Evolutionary conservation across 2,329 filamentous ascomycete species (phyloP).

Genomic region (Sodiomyces alkalinus): DNA sequence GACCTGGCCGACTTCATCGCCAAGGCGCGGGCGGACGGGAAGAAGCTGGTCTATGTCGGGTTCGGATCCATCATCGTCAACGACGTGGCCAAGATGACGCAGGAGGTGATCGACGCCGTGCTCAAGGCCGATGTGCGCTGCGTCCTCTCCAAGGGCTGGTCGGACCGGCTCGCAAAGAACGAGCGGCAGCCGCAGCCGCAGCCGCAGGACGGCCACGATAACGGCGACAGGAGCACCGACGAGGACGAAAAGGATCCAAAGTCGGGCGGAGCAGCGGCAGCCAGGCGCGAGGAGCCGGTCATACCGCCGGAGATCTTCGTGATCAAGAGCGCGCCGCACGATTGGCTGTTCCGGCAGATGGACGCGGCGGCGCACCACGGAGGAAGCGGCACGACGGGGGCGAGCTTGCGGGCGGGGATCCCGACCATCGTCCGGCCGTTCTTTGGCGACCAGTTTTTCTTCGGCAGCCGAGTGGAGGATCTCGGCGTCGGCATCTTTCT

Average conservation of each 20-base stretch:
- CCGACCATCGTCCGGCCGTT: slow-evolving; percentile 94
- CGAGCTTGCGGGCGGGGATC: slow-evolving; percentile 76
- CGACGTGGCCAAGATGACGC: slow-evolving; percentile 75
- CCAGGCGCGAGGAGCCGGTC: slow-evolving; percentile 46
- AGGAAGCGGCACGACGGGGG: slow-evolving; percentile 86
- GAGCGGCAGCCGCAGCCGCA: no score
- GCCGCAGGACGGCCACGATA: slow-evolving; percentile 30
- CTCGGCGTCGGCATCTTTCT: slow-evolving; percentile 83
- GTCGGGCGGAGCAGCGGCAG: slow-evolving; percentile 19
- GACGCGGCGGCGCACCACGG: slow-evolving; percentile 93
- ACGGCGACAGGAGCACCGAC: no score
- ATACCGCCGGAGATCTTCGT: slow-evolving; percentile 68
- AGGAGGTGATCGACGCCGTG: slow-evolving; percentile 86
- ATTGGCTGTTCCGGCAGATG: slow-evolving; percentile 90
- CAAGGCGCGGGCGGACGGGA: slow-evolving; percentile 64
- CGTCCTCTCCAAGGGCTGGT: slow-evolving; percentile 94
- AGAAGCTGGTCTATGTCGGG: slow-evolving; percentile 92
- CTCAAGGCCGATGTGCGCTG: slow-evolving; percentile 84
- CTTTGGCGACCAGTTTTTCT: slow-evolving; percentile 97
- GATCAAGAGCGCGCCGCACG: slow-evolving; percentile 84
- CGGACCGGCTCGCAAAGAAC: slow-evolving; percentile 45
- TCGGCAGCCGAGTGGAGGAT: slow-evolving; percentile 77
- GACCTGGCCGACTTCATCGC: slow-evolving; percentile 71
- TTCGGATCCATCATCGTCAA: slow-evolving; percentile 94
- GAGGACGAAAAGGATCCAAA: slow-evolving; percentile 23